Conservation (phyloP, 345 rosid species). For the Ailanthus altissimus region DNA sequence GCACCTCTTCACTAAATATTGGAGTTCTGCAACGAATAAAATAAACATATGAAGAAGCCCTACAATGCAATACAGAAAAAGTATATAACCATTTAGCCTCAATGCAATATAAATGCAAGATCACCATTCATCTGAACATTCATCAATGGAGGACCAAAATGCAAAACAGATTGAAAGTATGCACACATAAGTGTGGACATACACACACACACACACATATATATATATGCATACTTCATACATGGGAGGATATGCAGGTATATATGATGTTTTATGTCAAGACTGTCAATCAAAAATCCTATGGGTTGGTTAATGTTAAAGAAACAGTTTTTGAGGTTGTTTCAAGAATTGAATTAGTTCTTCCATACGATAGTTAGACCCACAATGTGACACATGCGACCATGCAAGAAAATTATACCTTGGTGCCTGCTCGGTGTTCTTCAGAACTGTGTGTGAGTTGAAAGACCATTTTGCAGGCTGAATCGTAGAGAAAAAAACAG, state of each 20-base stretch:
- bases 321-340: background rate
- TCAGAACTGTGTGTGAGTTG: constrained; percentile 76
- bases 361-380: background rate
- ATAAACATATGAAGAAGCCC: background rate
- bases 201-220: background rate
- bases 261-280: background rate
- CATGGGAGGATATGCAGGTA: background rate
- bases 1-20: constrained; percentile 63
- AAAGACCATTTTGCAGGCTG: constrained; percentile 93
- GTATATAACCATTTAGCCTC: background rate
- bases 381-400: background rate
- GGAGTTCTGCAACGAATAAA: constrained; percentile 57
- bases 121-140: background rate
- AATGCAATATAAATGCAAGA: background rate
- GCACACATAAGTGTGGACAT: background rate
- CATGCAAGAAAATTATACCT: constrained; percentile 46
- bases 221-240: background rate
- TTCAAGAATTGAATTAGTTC: background rate
- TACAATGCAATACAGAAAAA: background rate
- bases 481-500: constrained; percentile 23
- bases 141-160: background rate
- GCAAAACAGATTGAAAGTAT: background rate
- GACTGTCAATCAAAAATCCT: background rate
- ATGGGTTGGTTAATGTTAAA: background rate
- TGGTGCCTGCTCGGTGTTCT: constrained; percentile 81